Evolutionary conservation across 2,329 filamentous ascomycete genomes (phyloP).

Genomic region (Colletotrichum ledebouriae): DNA sequence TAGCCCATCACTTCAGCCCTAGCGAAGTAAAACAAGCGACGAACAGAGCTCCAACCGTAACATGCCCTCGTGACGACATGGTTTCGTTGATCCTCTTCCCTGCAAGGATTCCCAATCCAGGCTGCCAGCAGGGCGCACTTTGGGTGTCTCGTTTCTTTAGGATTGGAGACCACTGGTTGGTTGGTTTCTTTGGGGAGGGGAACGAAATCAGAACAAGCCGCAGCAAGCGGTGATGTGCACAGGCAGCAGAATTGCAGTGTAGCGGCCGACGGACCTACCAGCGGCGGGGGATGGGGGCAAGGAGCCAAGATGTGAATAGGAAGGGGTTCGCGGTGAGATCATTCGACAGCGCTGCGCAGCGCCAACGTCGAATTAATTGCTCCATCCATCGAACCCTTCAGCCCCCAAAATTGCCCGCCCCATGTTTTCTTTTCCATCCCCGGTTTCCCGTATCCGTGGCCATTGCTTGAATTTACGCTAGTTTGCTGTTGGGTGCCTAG

Average conservation of each 20-base stretch:
- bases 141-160: too few relatives aligned
- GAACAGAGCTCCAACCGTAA: too few relatives aligned
- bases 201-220: neutral
- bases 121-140: too few relatives aligned
- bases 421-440: neutral
- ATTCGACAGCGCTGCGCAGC: slow-evolving; percentile 1
- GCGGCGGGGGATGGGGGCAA: neutral
- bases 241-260: slow-evolving; percentile 24
- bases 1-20: too few relatives aligned
- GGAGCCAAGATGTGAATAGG: neutral
- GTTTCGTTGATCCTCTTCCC: too few relatives aligned
- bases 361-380: neutral
- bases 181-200: too few relatives aligned
- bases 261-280: neutral
- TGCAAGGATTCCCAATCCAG: too few relatives aligned
- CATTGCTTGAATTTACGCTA: too few relatives aligned
- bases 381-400: neutral
- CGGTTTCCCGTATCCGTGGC: neutral
- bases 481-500: slow-evolving; percentile 1
- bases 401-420: slow-evolving; percentile 8
- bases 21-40: too few relatives aligned
- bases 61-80: too few relatives aligned
- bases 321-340: slow-evolving; percentile 10
- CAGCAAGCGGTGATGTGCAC: slow-evolving; percentile 3
- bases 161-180: too few relatives aligned